Evolutionary conservation across 345 rosid genomes (phyloP).

Genomic region (Linum trigynum): DNA sequence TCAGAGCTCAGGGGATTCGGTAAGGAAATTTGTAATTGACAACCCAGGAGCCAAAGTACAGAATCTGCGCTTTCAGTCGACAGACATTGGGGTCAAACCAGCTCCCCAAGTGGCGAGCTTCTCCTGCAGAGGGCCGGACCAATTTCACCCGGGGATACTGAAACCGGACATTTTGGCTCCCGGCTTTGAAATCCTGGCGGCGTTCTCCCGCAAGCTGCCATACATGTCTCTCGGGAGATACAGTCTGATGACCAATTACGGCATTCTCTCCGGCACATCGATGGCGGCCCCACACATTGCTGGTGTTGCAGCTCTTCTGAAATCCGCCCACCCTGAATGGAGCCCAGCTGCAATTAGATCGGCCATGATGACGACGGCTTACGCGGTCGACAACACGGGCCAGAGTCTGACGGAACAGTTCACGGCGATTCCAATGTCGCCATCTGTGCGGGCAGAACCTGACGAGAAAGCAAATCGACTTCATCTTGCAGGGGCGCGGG

Average conservation of each 20-base stretch:
- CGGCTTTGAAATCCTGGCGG: constrained; percentile 35
- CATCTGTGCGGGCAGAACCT: constrained; percentile 35
- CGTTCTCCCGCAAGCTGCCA: constrained; percentile 17
- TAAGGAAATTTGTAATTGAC: constrained; percentile 9
- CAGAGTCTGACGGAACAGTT: constrained; percentile 16
- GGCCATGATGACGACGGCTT: constrained; percentile 25
- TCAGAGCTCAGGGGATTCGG: constrained; percentile 7
- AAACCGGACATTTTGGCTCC: constrained; percentile 47
- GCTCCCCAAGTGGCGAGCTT: constrained; percentile 58
- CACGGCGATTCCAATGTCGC: constrained; percentile 20
- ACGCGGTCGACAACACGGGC: constrained; percentile 22
- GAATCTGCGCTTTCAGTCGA: constrained; percentile 21
- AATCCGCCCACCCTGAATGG: constrained; percentile 18
- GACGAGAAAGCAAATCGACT: constrained; percentile 27
- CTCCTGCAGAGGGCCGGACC: constrained; percentile 67
- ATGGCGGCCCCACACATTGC: constrained; percentile 20
- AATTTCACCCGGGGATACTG: constrained; percentile 25
- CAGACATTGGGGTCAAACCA: constrained; percentile 24
- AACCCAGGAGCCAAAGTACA: constrained; percentile 17
- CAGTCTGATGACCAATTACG: constrained; percentile 25
- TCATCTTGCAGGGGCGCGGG: constrained; percentile 19
- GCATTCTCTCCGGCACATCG: constrained; percentile 27
- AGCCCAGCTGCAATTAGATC: constrained; percentile 19
- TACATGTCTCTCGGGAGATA: constrained; percentile 20
- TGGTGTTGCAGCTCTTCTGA: constrained; percentile 17